These are phyloP conservation scores for Phytophthora pseudosyringae DNA, from an alignment of 352 stramenopile species.

Conservation along the genomic window DNA sequence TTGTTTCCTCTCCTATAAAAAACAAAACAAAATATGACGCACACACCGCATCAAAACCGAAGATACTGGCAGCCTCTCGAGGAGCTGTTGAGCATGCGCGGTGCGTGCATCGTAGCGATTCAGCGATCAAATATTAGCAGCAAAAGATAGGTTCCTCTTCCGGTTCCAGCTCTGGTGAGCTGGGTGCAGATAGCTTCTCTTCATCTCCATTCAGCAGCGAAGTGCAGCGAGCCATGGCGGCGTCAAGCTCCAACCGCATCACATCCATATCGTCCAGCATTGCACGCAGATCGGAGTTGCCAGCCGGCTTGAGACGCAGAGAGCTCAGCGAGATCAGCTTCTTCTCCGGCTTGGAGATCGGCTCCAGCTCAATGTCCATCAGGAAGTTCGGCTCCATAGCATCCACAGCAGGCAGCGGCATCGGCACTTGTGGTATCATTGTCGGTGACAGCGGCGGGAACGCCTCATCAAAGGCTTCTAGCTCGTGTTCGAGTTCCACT, in stretches of 20 bases:
- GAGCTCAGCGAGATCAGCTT: conserved; percentile 26
- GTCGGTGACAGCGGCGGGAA: conserved; percentile 31
- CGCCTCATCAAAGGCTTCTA: conserved; percentile 19
- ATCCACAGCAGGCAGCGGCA: conserved; percentile 8
- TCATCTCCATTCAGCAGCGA: conserved; percentile 29
- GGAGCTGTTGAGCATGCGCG: conserved; percentile 5
- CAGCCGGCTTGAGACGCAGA: conserved; percentile 28
- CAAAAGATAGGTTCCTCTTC: conserved; percentile 41
- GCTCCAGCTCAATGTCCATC: conserved; percentile 47
- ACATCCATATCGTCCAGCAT: conserved; percentile 52
- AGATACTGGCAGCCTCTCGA: conserved; percentile 12
- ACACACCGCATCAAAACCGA: conserved; percentile 27
- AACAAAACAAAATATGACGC: conserved; percentile 34
- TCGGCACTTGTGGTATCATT: conserved; percentile 16
- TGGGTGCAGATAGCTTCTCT: conserved; percentile 14
- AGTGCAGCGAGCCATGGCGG: conserved; percentile 42
- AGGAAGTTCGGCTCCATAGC: conserved; percentile 45
- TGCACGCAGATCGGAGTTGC: conserved; percentile 38
- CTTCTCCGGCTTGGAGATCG: conserved; percentile 35
- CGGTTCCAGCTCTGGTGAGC: conserved; percentile 21
- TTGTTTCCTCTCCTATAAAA: conserved; percentile 34
- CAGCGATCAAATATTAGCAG: conserved; percentile 41
- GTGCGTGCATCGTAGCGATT: conserved; percentile 19
- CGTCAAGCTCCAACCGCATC: conserved; percentile 44
- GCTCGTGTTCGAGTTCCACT: conserved; percentile 19